Evolutionary conservation across 1,284 basidiomycete genomes (phyloP).

Genomic region (Afroboletus lepidellus): DNA sequence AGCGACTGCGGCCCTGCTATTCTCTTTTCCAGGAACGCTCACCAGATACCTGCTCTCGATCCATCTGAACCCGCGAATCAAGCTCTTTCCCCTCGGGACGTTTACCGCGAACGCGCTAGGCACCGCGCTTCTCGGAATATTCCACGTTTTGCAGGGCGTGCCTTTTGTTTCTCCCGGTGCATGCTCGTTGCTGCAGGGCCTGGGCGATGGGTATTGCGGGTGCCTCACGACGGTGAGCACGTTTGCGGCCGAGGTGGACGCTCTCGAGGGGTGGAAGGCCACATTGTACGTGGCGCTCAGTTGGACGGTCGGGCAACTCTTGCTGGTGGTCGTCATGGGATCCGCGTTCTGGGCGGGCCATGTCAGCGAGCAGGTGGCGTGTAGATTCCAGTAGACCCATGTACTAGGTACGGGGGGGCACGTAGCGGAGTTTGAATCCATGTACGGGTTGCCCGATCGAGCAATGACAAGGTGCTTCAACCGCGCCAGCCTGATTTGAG

Average conservation of each 20-base stretch:
- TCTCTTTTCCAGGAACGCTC: slow-evolving; percentile 87
- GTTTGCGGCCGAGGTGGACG: slow-evolving; percentile 79
- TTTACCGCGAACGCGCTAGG: slow-evolving; percentile 84
- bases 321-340: slow-evolving; percentile 78
- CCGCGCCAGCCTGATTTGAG: slow-evolving; percentile 20
- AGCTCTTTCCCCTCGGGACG: slow-evolving; percentile 83
- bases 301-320: slow-evolving; percentile 67
- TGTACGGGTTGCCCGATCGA: slow-evolving; percentile 30
- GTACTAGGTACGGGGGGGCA: background rate
- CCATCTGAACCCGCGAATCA: slow-evolving; percentile 64
- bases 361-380: slow-evolving; percentile 42
- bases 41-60: slow-evolving; percentile 80
- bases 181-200: slow-evolving; percentile 76
- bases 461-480: slow-evolving; percentile 17
- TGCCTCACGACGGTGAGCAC: slow-evolving; percentile 95
- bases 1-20: slow-evolving; percentile 86
- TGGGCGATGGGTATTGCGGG: slow-evolving; percentile 93
- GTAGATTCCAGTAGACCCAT: slow-evolving; percentile 31
- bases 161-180: slow-evolving; percentile 45
- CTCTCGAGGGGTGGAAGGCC: slow-evolving; percentile 55
- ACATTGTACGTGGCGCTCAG: slow-evolving; percentile 72
- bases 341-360: slow-evolving; percentile 59
- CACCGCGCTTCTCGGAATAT: slow-evolving; percentile 71
- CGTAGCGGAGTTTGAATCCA: slow-evolving; percentile 32
- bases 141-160: slow-evolving; percentile 69